Conservation (phyloP, 2,329 filamentous ascomycete genomes). For the Ophioceras dolichostomum region DNA sequence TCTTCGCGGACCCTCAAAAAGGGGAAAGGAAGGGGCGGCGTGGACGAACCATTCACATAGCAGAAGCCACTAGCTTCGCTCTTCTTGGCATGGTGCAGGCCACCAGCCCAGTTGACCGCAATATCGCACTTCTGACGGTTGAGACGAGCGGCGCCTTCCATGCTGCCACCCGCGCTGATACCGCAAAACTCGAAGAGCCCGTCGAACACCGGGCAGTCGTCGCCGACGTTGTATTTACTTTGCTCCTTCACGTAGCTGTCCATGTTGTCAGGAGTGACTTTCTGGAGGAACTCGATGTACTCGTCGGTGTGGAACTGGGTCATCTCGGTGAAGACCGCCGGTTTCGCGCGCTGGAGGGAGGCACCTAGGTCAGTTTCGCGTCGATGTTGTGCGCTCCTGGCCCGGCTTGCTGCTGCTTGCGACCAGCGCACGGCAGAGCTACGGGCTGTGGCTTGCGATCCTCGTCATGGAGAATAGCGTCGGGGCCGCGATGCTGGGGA, state of each 20-base stretch:
- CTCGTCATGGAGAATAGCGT: constrained; percentile 11
- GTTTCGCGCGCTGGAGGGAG: constrained; percentile 76
- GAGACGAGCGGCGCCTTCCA: constrained; percentile 84
- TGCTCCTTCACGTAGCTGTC: constrained; percentile 86
- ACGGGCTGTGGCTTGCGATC: neutral
- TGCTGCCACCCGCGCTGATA: constrained; percentile 84
- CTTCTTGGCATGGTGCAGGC: constrained; percentile 95
- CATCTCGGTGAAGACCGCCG: constrained; percentile 81
- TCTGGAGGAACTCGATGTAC: constrained; percentile 89
- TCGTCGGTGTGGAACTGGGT: constrained; percentile 89
- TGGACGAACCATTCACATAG: constrained; percentile 77
- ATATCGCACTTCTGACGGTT: constrained; percentile 91
- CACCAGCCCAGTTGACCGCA: constrained; percentile 96
- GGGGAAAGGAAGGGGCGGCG: neutral
- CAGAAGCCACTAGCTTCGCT: constrained; percentile 94
- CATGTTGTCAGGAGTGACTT: constrained; percentile 98
- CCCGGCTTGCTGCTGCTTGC: neutral
- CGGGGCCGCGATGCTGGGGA: constrained; percentile 20
- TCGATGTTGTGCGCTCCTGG: neutral
- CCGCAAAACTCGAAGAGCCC: constrained; percentile 96
- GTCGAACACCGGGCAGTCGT: constrained; percentile 96
- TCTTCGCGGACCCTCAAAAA: too few relatives aligned
- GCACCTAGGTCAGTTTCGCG: too few relatives aligned
- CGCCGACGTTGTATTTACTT: constrained; percentile 85
- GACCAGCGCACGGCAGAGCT: neutral